Evolutionary conservation across 352 stramenopile genomes (phyloP).

Genomic region (Phytophthora cactorum): DNA sequence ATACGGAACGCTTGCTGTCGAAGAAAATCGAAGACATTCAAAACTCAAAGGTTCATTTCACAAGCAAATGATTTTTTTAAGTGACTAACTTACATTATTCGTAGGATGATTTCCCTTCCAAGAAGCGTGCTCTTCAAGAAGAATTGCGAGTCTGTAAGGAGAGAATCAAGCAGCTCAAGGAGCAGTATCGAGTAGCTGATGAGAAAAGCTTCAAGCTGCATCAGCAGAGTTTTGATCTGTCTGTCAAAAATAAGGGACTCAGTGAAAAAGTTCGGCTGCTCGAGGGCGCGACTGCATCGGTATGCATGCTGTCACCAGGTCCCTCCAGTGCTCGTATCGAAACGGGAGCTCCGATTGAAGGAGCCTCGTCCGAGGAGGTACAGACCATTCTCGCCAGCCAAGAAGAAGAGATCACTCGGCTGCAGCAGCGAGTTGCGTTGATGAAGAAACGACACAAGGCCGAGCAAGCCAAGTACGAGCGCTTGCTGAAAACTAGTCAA

Average conservation of each 20-base stretch:
- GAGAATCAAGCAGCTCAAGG: constrained; percentile 61
- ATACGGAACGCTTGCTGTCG: constrained; percentile 55
- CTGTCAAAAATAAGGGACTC: constrained; percentile 62
- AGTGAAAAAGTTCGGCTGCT: constrained; percentile 51
- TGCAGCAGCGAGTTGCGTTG: constrained; percentile 63
- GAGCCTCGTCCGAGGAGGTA: constrained; percentile 28
- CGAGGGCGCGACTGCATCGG: constrained; percentile 28
- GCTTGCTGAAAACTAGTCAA: constrained; percentile 44
- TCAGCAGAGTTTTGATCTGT: constrained; percentile 63
- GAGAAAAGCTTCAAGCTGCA: constrained; percentile 55
- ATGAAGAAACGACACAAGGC: constrained; percentile 67
- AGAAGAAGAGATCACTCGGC: constrained; percentile 68
- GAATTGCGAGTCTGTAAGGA: constrained; percentile 74
- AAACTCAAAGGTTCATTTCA: constrained; percentile 44
- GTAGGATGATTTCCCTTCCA: constrained; percentile 60
- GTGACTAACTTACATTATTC: background rate
- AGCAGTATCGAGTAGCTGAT: constrained; percentile 53
- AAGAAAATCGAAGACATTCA: constrained; percentile 74
- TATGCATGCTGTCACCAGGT: constrained; percentile 7
- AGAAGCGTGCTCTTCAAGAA: constrained; percentile 56
- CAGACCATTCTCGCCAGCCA: constrained; percentile 62
- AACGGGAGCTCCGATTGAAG: constrained; percentile 5
- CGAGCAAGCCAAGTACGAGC: constrained; percentile 62
- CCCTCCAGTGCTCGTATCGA: constrained; percentile 6
- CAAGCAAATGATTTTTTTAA: background rate